A percentile compares a stretch with the other conserved stretches of the same genome.
These are phyloP conservation scores for Hypoxylon sp. DNA, from an alignment of 2,329 filamentous ascomycete genomes.

Conservation along the genomic window DNA sequence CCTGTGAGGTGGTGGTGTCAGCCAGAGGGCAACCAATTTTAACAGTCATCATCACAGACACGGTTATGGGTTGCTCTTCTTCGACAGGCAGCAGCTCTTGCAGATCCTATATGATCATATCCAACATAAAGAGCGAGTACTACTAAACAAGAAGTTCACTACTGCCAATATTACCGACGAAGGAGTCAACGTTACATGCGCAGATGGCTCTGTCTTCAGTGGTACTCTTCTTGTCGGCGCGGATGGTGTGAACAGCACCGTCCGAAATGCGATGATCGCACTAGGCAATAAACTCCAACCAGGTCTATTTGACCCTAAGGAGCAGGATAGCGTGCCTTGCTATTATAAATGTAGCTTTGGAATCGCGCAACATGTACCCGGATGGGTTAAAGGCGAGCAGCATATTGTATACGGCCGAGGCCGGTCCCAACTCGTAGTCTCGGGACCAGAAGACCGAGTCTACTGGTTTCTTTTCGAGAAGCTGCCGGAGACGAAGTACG, in stretches of 20 bases:
- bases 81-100: slow-evolving; percentile 57
- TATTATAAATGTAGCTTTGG: slow-evolving; percentile 58
- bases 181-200: slow-evolving; percentile 53
- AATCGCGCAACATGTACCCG: slow-evolving; percentile 53
- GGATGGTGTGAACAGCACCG: slow-evolving; percentile 60
- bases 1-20: not conserved
- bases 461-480: slow-evolving; percentile 59
- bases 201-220: slow-evolving; percentile 51
- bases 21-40: slow-evolving; percentile 6
- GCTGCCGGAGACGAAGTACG: slow-evolving; percentile 50
- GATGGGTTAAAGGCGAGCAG: slow-evolving; percentile 42
- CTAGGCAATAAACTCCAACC: slow-evolving; percentile 29
- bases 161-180: slow-evolving; percentile 49
- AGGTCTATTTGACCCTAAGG: not conserved
- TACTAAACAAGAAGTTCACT: slow-evolving; percentile 45
- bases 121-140: slow-evolving; percentile 54
- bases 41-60: slow-evolving; percentile 43
- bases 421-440: slow-evolving; percentile 50
- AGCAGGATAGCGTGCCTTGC: slow-evolving; percentile 2
- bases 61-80: slow-evolving; percentile 55
- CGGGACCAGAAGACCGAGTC: slow-evolving; percentile 51
- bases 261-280: slow-evolving; percentile 54
- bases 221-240: slow-evolving; percentile 58
- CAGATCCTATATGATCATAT: slow-evolving; percentile 56
- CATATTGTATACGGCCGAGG: slow-evolving; percentile 47